phyloP scores from a whole-genome alignment of 257 asterid genomes.

The Agastache rugosa region DNA sequence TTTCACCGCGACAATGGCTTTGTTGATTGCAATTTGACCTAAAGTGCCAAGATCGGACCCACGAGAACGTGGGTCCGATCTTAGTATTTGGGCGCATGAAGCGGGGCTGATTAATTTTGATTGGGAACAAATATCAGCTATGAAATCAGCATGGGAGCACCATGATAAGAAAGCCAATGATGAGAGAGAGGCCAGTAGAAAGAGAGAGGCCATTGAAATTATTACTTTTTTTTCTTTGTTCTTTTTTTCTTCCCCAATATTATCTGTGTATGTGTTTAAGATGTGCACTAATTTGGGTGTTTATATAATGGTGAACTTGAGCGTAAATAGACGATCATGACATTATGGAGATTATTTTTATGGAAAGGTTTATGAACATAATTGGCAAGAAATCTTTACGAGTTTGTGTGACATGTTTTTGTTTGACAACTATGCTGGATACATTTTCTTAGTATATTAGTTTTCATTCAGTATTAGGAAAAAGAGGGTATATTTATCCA shows the following conservation, averaged over 20 bases:
- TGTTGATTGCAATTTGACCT: constrained; percentile 18
- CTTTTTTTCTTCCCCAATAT: not conserved
- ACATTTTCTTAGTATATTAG: no score
- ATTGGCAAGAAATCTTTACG: not conserved
- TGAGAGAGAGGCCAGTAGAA: constrained; percentile 18
- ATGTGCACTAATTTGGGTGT: not conserved
- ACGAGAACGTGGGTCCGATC: constrained; percentile 34
- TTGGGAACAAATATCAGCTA: constrained; percentile 30
- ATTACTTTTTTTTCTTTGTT: not conserved
- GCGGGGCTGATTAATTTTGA: not conserved
- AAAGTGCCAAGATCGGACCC: constrained; percentile 34
- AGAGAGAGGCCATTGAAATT: constrained; percentile 22
- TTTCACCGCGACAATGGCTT: constrained; percentile 2
- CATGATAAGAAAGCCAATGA: constrained; percentile 6
- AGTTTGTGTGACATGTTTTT: constrained; percentile 1
- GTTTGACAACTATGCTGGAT: not conserved
- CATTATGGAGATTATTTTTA: constrained; percentile 2
- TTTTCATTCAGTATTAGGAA: no score
- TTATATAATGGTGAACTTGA: not conserved
- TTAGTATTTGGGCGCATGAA: constrained; percentile 2
- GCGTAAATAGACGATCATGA: not conserved
- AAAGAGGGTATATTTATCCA: no score
- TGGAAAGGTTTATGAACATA: not conserved
- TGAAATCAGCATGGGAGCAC: constrained; percentile 36
- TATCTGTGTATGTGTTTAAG: not conserved